phyloP scores from a whole-genome alignment of 75 land plant genomes.

The Sequoiadendron giganteum region DNA sequence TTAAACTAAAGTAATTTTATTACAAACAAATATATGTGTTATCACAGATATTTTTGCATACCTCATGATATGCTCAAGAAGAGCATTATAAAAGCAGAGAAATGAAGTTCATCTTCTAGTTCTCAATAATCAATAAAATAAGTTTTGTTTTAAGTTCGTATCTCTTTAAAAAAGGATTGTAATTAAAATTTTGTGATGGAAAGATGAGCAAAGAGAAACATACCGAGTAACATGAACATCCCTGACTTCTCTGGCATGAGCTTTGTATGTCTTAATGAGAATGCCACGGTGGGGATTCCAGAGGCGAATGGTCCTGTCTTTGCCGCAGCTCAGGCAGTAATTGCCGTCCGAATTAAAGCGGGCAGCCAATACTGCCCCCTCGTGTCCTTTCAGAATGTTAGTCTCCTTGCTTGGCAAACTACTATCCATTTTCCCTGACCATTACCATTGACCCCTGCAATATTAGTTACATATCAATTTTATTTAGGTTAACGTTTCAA shows the following conservation, averaged over 20 bases:
- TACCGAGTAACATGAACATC: constrained; percentile 87
- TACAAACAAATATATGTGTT: too few relatives aligned
- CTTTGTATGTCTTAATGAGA: constrained; percentile 91
- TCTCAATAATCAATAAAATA: background rate
- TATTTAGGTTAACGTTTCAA: too few relatives aligned
- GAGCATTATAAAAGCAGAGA: too few relatives aligned
- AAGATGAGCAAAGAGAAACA: background rate
- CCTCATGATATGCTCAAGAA: too few relatives aligned
- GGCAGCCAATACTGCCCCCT: constrained; percentile 92
- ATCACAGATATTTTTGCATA: too few relatives aligned
- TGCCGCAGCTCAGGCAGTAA: constrained; percentile 95
- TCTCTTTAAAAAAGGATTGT: background rate
- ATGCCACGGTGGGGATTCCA: constrained; percentile 94
- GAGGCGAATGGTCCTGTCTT: constrained; percentile 89
- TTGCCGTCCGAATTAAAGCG: constrained; percentile 93
- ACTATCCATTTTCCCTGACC: background rate
- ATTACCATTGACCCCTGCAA: background rate
- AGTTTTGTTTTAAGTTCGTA: background rate
- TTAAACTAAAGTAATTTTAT: too few relatives aligned
- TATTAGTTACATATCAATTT: too few relatives aligned
- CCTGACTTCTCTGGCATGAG: constrained; percentile 97
- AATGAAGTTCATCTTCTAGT: too few relatives aligned
- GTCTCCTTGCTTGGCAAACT: constrained; percentile 73
- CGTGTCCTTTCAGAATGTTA: constrained; percentile 79
- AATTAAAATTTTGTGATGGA: background rate